Evolutionary conservation across 2,329 filamentous ascomycete species (phyloP).

Genomic region (Nothopassalora personata): DNA sequence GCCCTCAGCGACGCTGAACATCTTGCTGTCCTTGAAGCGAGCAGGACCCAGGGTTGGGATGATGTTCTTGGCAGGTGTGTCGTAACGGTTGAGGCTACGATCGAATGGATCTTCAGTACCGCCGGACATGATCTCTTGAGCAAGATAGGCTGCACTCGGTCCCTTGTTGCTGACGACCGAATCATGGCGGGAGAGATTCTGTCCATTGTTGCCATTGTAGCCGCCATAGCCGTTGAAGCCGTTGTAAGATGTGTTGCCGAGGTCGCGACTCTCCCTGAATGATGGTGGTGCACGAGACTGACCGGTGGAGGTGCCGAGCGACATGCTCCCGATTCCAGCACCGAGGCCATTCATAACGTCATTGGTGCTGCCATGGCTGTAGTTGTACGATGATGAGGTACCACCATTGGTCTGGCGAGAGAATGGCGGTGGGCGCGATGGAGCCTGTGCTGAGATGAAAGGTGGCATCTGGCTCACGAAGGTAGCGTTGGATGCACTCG

Average conservation of each 20-base stretch:
- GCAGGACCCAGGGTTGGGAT: slow-evolving; percentile 21
- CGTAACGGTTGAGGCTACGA: slow-evolving; percentile 10
- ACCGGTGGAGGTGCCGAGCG: neutral
- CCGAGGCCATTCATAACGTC: neutral
- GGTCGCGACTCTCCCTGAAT: neutral
- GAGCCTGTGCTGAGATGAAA: neutral
- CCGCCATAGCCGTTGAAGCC: neutral
- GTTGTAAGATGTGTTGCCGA: neutral
- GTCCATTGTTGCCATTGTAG: neutral
- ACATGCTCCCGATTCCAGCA: neutral
- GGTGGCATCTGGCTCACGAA: slow-evolving; percentile 8
- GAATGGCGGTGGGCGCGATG: neutral
- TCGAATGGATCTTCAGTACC: slow-evolving; percentile 18
- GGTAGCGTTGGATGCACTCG: slow-evolving; percentile 9
- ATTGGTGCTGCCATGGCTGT: neutral
- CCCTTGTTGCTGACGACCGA: neutral
- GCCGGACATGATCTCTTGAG: slow-evolving; percentile 13
- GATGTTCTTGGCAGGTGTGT: slow-evolving; percentile 5
- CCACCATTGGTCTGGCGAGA: neutral
- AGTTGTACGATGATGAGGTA: neutral
- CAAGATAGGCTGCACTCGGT: slow-evolving; percentile 6
- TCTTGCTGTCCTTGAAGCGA: slow-evolving; percentile 20
- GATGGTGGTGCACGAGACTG: neutral
- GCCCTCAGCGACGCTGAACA: slow-evolving; percentile 11
- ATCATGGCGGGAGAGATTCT: neutral